Evolutionary conservation across 345 rosid species (phyloP).

Genomic region (Salix brachista): DNA sequence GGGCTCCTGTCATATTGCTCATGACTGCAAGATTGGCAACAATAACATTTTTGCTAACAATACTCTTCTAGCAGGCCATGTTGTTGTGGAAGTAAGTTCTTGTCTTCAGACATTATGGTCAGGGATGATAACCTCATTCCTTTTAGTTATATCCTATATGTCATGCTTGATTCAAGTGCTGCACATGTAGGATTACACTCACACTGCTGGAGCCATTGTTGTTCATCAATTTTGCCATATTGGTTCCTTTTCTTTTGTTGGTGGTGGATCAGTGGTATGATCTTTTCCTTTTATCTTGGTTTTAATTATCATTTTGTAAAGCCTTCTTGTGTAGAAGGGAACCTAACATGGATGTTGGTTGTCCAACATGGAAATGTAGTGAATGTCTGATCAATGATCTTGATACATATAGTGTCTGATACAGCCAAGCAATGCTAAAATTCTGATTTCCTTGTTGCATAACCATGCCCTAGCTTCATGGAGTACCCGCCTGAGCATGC

Average conservation of each 20-base stretch:
- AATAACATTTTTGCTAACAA: slow-evolving; percentile 79
- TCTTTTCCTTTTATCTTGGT: slow-evolving; percentile 12
- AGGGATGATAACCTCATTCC: background rate
- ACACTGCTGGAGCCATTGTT: slow-evolving; percentile 77
- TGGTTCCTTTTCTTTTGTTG: slow-evolving; percentile 75
- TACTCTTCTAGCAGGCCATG: slow-evolving; percentile 94
- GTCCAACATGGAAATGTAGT: background rate
- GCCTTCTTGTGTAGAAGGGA: background rate
- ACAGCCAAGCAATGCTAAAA: background rate
- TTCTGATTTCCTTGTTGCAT: background rate
- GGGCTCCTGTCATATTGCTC: slow-evolving; percentile 98
- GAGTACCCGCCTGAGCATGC: background rate
- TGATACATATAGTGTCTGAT: background rate
- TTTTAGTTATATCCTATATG: background rate
- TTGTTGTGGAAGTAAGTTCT: slow-evolving; percentile 67
- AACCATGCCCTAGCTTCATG: background rate
- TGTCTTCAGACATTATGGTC: background rate
- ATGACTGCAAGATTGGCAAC: slow-evolving; percentile 87
- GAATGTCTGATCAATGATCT: background rate
- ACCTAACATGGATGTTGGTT: background rate
- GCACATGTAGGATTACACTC: slow-evolving; percentile 59
- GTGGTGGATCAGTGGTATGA: slow-evolving; percentile 92
- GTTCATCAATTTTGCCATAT: slow-evolving; percentile 88
- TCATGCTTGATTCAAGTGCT: slow-evolving; percentile 27
- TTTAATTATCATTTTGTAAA: background rate